Evolutionary conservation across 2,329 filamentous ascomycete species (phyloP).

Genomic region (Monosporascus sp.): DNA sequence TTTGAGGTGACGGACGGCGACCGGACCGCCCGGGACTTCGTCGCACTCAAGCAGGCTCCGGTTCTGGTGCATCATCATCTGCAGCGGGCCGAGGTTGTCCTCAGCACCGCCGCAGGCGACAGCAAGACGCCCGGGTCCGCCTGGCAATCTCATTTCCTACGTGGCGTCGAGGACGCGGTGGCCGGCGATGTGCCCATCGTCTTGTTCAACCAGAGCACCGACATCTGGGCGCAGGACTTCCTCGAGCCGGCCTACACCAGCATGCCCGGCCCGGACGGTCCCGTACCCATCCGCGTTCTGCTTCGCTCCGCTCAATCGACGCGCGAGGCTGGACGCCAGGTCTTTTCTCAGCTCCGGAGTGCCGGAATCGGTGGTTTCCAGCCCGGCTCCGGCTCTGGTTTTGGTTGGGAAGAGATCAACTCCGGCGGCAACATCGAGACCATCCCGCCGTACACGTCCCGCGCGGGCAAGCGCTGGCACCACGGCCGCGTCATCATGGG

Average conservation of each 20-base stretch:
- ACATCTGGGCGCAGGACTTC: conserved; percentile 35
- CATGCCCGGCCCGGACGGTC: conserved; percentile 31
- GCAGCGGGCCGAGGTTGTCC: conserved; percentile 22
- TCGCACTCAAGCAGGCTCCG: conserved; percentile 31
- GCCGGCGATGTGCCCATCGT: neutral
- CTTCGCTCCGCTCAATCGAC: conserved; percentile 25
- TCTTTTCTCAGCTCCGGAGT: conserved; percentile 28
- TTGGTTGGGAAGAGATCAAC: neutral
- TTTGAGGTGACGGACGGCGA: conserved; percentile 24
- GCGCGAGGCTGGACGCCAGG: conserved; percentile 23
- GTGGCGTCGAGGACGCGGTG: neutral
- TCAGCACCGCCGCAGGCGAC: conserved; percentile 13
- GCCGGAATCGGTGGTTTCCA: conserved; percentile 29
- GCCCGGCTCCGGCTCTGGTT: neutral
- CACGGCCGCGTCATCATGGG: neutral
- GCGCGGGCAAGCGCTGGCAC: conserved; percentile 18
- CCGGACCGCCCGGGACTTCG: conserved; percentile 16
- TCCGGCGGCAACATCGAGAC: conserved; percentile 31
- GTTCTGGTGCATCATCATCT: conserved; percentile 33
- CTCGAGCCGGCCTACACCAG: conserved; percentile 33
- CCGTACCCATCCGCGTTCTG: conserved; percentile 28
- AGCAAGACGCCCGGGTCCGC: no score
- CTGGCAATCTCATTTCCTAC: no score
- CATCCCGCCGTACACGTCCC: conserved; percentile 30
- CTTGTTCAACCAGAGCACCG: conserved; percentile 17